Percentiles rank a stretch among this genome's conserved stretches.
Evolutionary conservation across 2,329 filamentous ascomycete genomes (phyloP).

Genomic region (Hypoxylon sp.): DNA sequence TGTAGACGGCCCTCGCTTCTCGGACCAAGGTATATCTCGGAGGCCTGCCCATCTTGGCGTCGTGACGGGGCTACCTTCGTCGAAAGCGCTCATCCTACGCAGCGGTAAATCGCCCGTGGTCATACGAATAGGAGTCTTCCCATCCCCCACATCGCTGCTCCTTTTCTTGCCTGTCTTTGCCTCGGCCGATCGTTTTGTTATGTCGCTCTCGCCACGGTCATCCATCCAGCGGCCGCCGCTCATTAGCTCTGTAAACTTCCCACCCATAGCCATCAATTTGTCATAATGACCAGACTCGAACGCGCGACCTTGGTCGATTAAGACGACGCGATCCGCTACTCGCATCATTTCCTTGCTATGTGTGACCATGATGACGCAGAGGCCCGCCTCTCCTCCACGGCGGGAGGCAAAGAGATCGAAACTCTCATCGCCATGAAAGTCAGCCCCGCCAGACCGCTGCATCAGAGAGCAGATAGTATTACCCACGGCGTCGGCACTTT

Average conservation of each 20-base stretch:
- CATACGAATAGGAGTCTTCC: neutral
- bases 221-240: conserved; percentile 43
- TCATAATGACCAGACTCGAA: conserved; percentile 76
- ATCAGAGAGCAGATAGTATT: conserved; percentile 70
- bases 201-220: neutral
- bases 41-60: conserved; percentile 41
- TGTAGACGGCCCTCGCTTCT: conserved; percentile 42
- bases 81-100: conserved; percentile 3
- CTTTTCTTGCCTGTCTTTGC: neutral
- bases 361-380: conserved; percentile 84
- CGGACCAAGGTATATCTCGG: conserved; percentile 38
- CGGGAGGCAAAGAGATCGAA: neutral
- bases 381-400: conserved; percentile 39
- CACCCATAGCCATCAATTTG: conserved; percentile 62
- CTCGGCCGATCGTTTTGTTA: neutral
- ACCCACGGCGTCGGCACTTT: conserved; percentile 73
- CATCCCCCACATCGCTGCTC: neutral
- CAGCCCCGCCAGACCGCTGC: conserved; percentile 35
- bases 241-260: conserved; percentile 61
- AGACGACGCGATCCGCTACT: conserved; percentile 77
- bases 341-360: conserved; percentile 89
- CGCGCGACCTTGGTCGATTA: conserved; percentile 75
- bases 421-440: conserved; percentile 14
- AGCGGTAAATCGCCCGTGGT: conserved; percentile 39
- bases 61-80: conserved; percentile 18